Evolutionary conservation across 2,329 filamentous ascomycete species (phyloP), one percentile per base, ranked within the genome.

Genomic region (Madurella mycetomatis): DNA sequence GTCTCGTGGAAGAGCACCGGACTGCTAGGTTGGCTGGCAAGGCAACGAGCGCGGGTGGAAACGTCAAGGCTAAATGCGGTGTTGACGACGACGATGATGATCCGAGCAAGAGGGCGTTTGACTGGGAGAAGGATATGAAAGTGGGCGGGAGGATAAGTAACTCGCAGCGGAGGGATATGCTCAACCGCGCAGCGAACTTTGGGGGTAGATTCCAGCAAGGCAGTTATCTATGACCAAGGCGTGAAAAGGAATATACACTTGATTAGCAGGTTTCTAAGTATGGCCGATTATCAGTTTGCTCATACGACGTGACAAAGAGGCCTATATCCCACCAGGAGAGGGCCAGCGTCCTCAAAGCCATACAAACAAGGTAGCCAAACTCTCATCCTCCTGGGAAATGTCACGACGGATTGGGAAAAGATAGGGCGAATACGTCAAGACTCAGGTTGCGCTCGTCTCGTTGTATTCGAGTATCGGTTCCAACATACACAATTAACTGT

Each of bases 121-220:
- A 96, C 72, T 81, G 85, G 59, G 90, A 96, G 70, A 97, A 96
- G 74, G 94, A 97, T 69, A 96, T 97, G 83, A 87, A 83, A 40
- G 73, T 89, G 2, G 86, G 86, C 9, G 82, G 83, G 16, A 84
- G 82, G 64, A 83, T 96, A 50, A 87, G 84, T 25, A 76, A 84
- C 60, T 79, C 85, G 37, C 85, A 96, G 74, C 83, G 86, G 62
- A 83, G 83, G 64, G 88, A 96, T 62, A 75, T 97, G 75, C 69
- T 96, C 56, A 87, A 82, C 61, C 87, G 87, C 67, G 88, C 90
- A 4, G 82, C 85, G 15, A 87, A 91, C 64, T 96, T 96, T 72
- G 85, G 87, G 3, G 86, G 86, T 1, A 79, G 90, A 47, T 96
- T 96, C 65, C 82, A 85, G 16, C 87, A 88, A 61, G 91, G 91